These are phyloP conservation scores for Fomitopsis betulina DNA, from an alignment of 1,284 basidiomycete genomes.

Conservation along the genomic window DNA sequence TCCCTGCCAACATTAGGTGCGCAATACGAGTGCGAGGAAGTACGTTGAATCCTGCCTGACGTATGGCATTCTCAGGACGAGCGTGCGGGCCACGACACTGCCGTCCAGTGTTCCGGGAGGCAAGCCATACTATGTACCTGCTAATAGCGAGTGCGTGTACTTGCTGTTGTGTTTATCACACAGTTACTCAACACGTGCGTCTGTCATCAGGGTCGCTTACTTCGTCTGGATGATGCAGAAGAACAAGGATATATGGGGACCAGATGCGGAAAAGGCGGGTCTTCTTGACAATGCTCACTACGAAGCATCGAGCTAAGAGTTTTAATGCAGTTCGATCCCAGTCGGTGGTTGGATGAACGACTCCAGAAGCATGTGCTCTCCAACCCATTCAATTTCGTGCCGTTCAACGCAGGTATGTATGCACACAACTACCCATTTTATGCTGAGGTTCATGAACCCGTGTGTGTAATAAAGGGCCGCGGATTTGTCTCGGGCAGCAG, in stretches of 20 bases:
- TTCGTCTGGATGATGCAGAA: conserved; percentile 61
- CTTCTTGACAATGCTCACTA: not conserved
- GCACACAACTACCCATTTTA: not conserved
- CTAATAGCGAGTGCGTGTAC: not conserved
- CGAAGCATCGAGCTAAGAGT: not conserved
- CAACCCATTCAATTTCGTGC: conserved; percentile 54
- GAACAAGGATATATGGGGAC: conserved; percentile 61
- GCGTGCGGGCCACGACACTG: conserved; percentile 39
- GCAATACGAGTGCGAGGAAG: conserved; percentile 35
- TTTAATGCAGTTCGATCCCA: conserved; percentile 46
- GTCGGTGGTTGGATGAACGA: conserved; percentile 50
- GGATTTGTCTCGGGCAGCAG: conserved; percentile 41
- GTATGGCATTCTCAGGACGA: conserved; percentile 19
- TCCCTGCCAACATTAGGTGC: not conserved
- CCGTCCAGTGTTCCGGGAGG: conserved; percentile 36
- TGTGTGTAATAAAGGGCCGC: no score
- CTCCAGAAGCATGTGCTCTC: conserved; percentile 42
- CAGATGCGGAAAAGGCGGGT: conserved; percentile 33
- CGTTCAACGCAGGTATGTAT: conserved; percentile 45
- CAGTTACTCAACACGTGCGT: not conserved
- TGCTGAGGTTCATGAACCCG: no score
- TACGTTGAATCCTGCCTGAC: conserved; percentile 12
- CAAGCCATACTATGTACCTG: conserved; percentile 36
- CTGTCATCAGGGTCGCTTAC: conserved; percentile 36
- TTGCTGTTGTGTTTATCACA: not conserved